Percentiles rank a stretch among this genome's conserved stretches.
These are phyloP conservation scores for Podila epicladia DNA, from an alignment of 192 early-diverging fungal species.

Conservation along the genomic window DNA sequence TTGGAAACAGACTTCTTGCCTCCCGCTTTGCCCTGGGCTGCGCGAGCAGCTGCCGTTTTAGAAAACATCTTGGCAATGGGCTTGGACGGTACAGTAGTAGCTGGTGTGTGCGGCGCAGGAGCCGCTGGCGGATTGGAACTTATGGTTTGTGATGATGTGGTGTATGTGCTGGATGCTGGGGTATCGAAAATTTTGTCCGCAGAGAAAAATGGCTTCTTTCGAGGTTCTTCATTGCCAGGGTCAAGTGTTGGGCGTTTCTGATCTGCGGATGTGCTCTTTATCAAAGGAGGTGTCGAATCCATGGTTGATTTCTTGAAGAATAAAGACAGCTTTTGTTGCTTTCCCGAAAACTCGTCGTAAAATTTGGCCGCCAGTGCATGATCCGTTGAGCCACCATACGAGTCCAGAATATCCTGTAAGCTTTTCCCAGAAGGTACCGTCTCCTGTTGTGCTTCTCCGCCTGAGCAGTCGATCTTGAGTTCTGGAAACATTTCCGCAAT, in stretches of 20 bases:
- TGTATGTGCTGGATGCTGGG: background rate
- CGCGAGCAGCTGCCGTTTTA: background rate
- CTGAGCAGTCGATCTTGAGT: constrained; percentile 8
- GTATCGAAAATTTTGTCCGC: background rate
- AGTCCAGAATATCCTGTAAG: constrained; percentile 15
- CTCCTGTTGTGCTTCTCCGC: constrained; percentile 14
- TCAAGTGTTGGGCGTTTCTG: background rate
- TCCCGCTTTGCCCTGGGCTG: background rate
- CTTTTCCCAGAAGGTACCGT: background rate
- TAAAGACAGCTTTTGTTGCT: constrained; percentile 63
- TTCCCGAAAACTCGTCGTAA: constrained; percentile 66
- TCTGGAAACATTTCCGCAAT: constrained; percentile 49
- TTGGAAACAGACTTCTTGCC: constrained; percentile 9
- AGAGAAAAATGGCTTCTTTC: constrained; percentile 21
- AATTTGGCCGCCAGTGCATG: constrained; percentile 61
- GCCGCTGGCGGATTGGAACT: background rate
- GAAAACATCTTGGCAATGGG: background rate
- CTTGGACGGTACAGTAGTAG: background rate
- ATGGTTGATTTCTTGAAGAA: constrained; percentile 53
- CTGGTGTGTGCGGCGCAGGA: background rate
- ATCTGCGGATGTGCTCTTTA: background rate
- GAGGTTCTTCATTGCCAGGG: constrained; percentile 2
- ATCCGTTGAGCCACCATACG: constrained; percentile 33
- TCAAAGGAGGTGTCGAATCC: background rate
- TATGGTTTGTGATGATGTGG: background rate